Evolutionary conservation across 2,329 filamentous ascomycete genomes (phyloP), one percentile per base, ranked within the genome.

Genomic region (Fusarium nodosum): DNA sequence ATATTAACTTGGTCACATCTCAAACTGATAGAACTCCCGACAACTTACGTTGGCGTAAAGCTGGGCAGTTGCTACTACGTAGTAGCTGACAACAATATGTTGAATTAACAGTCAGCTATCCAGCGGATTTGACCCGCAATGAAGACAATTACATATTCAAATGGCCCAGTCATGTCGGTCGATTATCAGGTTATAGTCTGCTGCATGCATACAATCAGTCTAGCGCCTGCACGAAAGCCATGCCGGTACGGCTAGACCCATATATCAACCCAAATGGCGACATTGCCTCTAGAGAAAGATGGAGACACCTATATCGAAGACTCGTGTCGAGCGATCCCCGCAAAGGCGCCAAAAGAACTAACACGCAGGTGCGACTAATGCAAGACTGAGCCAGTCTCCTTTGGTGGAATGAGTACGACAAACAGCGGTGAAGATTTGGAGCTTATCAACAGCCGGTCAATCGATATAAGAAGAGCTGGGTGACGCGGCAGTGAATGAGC

Each of bases 381-480:
- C 69, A 74, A 70, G 72, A 61, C 63, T 41, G 41, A 44, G 38
- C 39, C 64, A 66, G 48, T 48, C 48, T 57, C 36, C 28, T 64
- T 41, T 57, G n/a, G 28, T 36, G 26, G 39, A 42, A 59, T 44
- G 38, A 57, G 68, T 52, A 39, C 39, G 52, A 65, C 65, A 74
- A 74, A 74, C 68, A 56, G 72, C 72, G 72, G 72, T 74, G 72
- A 72, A 74, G 63, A 55, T 7, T 18, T 52, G 31, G 46, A 47
- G 12, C 54, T 51, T 52, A 70, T 68, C 57, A 51, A 44, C 26
- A 45, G 55, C 58, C 66, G 58, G 66, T 71, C 60, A 64, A 59
- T 53, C 36, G 50, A 45, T 24, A 38, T 18, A 65, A 65, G 36
- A 41, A 51, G 50, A 47, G 28, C 34, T 39, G 44, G 54, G 55